Conservation (phyloP, 2,329 filamentous ascomycete genomes). For the Dryadomyces quercus-mongolicae region DNA sequence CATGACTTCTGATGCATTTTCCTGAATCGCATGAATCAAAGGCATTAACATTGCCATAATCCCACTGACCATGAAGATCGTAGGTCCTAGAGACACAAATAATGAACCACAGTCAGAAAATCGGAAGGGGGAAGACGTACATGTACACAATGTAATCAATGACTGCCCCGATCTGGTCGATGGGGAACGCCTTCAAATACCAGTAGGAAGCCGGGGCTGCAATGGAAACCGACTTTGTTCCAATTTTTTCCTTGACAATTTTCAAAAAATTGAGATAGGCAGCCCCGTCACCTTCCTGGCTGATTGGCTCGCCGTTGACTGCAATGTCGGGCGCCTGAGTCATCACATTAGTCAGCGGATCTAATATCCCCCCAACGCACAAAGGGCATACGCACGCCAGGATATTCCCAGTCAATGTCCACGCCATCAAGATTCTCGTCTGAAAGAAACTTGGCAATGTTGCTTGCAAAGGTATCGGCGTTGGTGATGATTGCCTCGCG, state of each 20-base stretch:
- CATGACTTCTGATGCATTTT: conserved; percentile 19
- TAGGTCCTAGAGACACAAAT: conserved; percentile 13
- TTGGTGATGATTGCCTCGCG: conserved; percentile 11
- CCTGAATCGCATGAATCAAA: conserved; percentile 16
- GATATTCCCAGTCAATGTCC: conserved; percentile 10
- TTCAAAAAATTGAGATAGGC: conserved; percentile 18
- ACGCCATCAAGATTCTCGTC: conserved; percentile 6
- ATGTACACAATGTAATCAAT: conserved; percentile 21
- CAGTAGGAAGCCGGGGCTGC: conserved; percentile 18
- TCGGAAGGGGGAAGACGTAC: too few relatives aligned
- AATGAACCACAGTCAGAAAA: too few relatives aligned
- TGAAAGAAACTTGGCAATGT: conserved; percentile 3
- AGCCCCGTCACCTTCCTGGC: conserved; percentile 12
- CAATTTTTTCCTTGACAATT: background rate
- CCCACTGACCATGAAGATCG: conserved; percentile 26
- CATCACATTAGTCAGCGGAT: too few relatives aligned
- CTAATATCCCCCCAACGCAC: too few relatives aligned
- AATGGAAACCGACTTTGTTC: conserved; percentile 14
- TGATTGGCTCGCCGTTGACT: conserved; percentile 11
- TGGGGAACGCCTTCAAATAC: conserved; percentile 19
- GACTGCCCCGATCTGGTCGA: conserved; percentile 14
- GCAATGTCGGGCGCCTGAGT: background rate
- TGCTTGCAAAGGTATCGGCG: conserved; percentile 1
- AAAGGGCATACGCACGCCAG: background rate
- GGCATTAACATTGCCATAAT: conserved; percentile 14